Evolutionary conservation across 2,329 filamentous ascomycete species (phyloP), one percentile per base, ranked within the genome.

Genomic region (Colletotrichum costaricense): DNA sequence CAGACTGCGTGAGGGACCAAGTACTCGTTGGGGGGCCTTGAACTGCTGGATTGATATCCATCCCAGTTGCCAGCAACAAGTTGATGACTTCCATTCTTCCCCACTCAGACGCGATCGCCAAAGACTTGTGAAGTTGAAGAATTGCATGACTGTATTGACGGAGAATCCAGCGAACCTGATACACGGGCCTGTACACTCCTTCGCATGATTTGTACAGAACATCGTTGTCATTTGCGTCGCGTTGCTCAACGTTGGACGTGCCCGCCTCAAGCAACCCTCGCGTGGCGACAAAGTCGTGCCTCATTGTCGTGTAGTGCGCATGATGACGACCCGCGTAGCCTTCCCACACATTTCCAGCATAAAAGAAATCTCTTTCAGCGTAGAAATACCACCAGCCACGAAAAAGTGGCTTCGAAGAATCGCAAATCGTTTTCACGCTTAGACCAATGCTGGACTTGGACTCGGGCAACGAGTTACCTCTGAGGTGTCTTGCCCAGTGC

Each of bases 361-460:
- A 1, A 2, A 26, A 35, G 11, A 60, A 57, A 5, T 19, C 42
- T 14, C 4, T 24, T 12, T n/a, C 5, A n/a, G 24, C 38, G 5
- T 28, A 26, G 2, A 54, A 42, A 5, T 52, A 69, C 62, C 62
- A 73, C 71, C 71, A 73, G 2, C 5, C 62, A 4, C 11, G 14
- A 24, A 66, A 70, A 1, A 6, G 2, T 22, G 8, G 16, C 26
- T 6, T 1, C 4, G 22, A 8, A 33, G 22, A 59, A 28, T 63
- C n/a, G 24, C 71, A 73, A 8, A 73, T 63, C 22, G 1, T 33
- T 2, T n/a, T 14, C 2, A 73, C 58, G 28, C 2, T n/a, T 16
- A 5, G 19, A 52, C 3, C 5, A 14, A 54, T 24, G 38, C 2
- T 7, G n/a, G 22, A 8, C 4, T 8, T 19, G 22, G 35, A 30